Base-by-base conservation (phyloP, 441 rosid genomes). In the Pelargonium fulgidum region DNA sequence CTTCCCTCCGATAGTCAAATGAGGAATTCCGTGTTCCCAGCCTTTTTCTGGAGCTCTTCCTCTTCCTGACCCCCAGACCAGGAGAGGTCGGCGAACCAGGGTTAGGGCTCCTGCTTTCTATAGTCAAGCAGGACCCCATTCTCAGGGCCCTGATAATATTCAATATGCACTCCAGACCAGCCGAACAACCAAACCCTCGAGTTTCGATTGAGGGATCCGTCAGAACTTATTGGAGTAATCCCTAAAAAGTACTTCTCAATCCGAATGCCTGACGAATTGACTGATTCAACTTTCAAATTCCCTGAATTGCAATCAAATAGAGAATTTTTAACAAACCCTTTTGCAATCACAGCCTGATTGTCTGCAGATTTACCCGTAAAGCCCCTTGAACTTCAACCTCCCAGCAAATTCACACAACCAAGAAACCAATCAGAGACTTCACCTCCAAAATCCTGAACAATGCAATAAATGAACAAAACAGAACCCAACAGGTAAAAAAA, bases 101-200 rank as follows among this genome's bases (percentile, higher is more conserved):
- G 74, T 78, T 74, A 78, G 97, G 93, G 80, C 89, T 88, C 87
- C 92, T 78, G 87, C 86, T 86, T 77, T 90, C 97, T 14, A 85
- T 81, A 79, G 96, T 88, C 74, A 94, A 85, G 92, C 99, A 94
- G 98, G 98, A 94, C 89, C 99, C 99, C 99, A 94, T 94, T 81
- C 85, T 87, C 13, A 94, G 97, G 97, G 99, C 97, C 92, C 99
- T 91, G 93, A 92, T 80, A 59, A 94, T 86, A 79, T 81, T 78
- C 62, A 92, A 71, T 76, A 94, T 64, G 94, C 99, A 94, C 82
- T 94, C 99, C 96, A 94, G 97, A 86, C 87, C 96, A 84, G 82
- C 96, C 81, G 77, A 68, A 73, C 82, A 87, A 66, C 81, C 77
- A 78, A 73, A 70, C 77, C 92, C 85, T 64, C 85, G 76, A 70